Percentiles rank a stretch among this genome's conserved stretches.
Evolutionary conservation across 768 basidiomycete genomes (phyloP).

Genomic region (Mycena filopes): DNA sequence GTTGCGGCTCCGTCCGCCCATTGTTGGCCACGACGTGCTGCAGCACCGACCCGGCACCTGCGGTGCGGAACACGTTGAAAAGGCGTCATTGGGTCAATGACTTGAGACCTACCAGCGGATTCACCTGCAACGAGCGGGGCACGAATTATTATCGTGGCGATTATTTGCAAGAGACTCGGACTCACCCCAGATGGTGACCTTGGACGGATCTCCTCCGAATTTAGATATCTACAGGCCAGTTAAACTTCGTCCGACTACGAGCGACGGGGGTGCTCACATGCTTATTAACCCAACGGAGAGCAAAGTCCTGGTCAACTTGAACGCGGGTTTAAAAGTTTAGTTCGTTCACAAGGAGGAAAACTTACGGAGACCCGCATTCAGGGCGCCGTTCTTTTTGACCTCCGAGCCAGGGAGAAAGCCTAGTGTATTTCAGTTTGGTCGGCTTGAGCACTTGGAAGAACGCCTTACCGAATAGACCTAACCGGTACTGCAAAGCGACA

Average conservation of each 20-base stretch:
- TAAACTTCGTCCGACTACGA: neutral
- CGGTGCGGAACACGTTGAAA: neutral
- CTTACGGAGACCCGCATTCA: conserved; percentile 45
- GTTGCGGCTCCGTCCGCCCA: conserved; percentile 43
- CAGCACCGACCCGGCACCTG: conserved; percentile 46
- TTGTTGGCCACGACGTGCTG: conserved; percentile 46
- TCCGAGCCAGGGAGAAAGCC: conserved; percentile 41
- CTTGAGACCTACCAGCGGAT: conserved; percentile 13
- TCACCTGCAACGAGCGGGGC: no score
- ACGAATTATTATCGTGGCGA: no score
- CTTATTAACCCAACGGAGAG: conserved; percentile 43
- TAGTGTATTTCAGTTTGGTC: neutral
- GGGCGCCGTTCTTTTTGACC: conserved; percentile 39
- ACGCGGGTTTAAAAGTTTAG: neutral
- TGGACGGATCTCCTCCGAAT: conserved; percentile 32
- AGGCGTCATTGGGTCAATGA: neutral
- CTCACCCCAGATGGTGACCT: conserved; percentile 37
- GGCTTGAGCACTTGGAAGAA: neutral
- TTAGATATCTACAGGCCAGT: conserved; percentile 20
- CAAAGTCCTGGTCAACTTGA: conserved; percentile 44
- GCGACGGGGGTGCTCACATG: conserved; percentile 30
- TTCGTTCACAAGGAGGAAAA: neutral
- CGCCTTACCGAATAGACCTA: conserved; percentile 46
- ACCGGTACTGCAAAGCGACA: conserved; percentile 54
- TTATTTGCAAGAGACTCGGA: no score